phyloP scores from a whole-genome alignment of 1,284 basidiomycete genomes.

The Apiotrichum veenhuisii region DNA sequence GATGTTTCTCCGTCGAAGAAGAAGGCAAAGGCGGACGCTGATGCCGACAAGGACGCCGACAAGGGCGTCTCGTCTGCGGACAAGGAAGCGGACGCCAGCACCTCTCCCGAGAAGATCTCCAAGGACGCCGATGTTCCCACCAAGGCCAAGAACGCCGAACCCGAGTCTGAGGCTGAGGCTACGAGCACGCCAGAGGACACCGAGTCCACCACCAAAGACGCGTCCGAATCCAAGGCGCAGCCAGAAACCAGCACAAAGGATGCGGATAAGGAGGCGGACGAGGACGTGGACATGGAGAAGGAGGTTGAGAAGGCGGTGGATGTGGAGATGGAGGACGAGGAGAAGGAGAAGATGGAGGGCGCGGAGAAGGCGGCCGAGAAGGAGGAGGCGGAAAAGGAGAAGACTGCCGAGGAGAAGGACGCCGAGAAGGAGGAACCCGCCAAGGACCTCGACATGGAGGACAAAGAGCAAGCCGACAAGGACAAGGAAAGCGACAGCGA shows the following conservation, averaged over 20 bases:
- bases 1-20: neutral
- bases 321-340: no score
- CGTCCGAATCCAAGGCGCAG: neutral
- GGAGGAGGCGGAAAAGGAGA: neutral
- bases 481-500: no score
- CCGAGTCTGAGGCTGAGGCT: neutral
- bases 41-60: neutral
- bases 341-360: no score
- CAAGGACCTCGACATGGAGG: no score
- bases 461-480: no score
- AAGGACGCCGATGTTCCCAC: neutral
- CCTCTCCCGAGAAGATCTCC: neutral
- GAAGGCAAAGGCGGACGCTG: neutral
- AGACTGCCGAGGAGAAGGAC: conserved; percentile 1
- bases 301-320: no score
- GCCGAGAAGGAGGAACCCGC: neutral
- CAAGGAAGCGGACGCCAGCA: neutral
- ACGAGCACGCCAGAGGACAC: no score
- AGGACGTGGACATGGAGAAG: conserved; percentile 4
- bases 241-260: neutral
- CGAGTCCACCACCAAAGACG: neutral
- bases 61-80: no score
- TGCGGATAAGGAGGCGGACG: neutral
- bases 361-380: no score
- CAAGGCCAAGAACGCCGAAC: neutral